These are phyloP conservation scores for Cubamyces sp. DNA, from an alignment of 768 basidiomycete genomes.

Conservation along the genomic window DNA sequence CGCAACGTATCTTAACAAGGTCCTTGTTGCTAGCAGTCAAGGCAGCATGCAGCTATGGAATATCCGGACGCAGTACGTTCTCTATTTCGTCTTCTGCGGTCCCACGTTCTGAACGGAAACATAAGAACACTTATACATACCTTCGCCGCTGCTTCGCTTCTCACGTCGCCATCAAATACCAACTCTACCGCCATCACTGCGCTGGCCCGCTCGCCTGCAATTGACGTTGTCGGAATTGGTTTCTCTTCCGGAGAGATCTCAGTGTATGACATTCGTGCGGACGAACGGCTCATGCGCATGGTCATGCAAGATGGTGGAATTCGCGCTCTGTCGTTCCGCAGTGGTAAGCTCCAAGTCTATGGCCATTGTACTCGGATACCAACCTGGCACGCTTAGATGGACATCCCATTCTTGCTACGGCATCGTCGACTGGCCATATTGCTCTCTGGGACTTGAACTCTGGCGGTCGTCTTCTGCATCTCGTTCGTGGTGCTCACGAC, in stretches of 20 bases:
- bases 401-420: constrained; percentile 85
- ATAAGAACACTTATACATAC: constrained; percentile 76
- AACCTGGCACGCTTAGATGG: constrained; percentile 56
- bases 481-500: constrained; percentile 89
- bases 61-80: constrained; percentile 72
- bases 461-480: constrained; percentile 80
- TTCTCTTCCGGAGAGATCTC: constrained; percentile 86
- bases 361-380: neutral
- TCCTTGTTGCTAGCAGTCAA: constrained; percentile 80
- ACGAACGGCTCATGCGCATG: constrained; percentile 87
- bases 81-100: neutral
- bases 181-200: constrained; percentile 63
- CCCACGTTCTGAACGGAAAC: neutral
- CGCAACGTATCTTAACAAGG: constrained; percentile 95
- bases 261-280: constrained; percentile 87
- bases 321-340: constrained; percentile 80
- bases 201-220: constrained; percentile 89
- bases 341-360: constrained; percentile 50
- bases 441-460: constrained; percentile 92
- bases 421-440: constrained; percentile 84
- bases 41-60: constrained; percentile 95
- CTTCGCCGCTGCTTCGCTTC: constrained; percentile 61
- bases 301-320: constrained; percentile 89
- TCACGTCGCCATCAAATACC: constrained; percentile 38
- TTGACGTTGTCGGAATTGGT: constrained; percentile 95